Evolutionary conservation across 1,284 basidiomycete species (phyloP).

Genomic region (Blastosporella zonata): DNA sequence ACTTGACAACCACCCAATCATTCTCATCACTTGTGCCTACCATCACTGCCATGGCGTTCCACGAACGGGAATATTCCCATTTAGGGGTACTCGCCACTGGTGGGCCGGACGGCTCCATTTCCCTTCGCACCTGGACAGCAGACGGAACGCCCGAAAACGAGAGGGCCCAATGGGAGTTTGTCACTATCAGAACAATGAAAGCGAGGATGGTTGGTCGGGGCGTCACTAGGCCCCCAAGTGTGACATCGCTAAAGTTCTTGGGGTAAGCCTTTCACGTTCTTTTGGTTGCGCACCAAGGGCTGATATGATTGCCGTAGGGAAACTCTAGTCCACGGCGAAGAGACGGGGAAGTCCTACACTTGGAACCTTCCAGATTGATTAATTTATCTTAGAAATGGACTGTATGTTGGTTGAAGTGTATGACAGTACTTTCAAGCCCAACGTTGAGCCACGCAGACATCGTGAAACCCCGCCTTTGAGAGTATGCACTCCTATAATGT

Average conservation of each 20-base stretch:
- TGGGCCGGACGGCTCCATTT: conserved; percentile 62
- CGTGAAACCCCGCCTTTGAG: no score
- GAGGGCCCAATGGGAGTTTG: conserved; percentile 70
- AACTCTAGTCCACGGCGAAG: conserved; percentile 62
- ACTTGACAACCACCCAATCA: conserved; percentile 47
- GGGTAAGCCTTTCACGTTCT: conserved; percentile 46
- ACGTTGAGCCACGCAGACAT: no score
- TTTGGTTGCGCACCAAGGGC: neutral
- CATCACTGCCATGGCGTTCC: conserved; percentile 72
- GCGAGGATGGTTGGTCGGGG: conserved; percentile 37
- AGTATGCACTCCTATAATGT: no score
- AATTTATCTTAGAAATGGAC: neutral
- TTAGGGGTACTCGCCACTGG: conserved; percentile 70
- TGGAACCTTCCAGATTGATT: conserved; percentile 60
- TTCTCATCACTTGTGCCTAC: conserved; percentile 38
- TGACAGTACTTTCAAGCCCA: no score
- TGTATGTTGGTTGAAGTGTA: no score
- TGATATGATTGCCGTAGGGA: conserved; percentile 40
- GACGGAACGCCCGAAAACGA: conserved; percentile 61
- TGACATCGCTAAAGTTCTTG: conserved; percentile 68
- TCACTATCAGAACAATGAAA: conserved; percentile 62
- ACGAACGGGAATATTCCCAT: conserved; percentile 76
- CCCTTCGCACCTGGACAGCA: conserved; percentile 71
- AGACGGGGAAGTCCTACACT: conserved; percentile 57
- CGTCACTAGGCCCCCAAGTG: conserved; percentile 39